Base-by-base conservation (phyloP, 768 basidiomycete genomes). In the Auriscalpium orientale region DNA sequence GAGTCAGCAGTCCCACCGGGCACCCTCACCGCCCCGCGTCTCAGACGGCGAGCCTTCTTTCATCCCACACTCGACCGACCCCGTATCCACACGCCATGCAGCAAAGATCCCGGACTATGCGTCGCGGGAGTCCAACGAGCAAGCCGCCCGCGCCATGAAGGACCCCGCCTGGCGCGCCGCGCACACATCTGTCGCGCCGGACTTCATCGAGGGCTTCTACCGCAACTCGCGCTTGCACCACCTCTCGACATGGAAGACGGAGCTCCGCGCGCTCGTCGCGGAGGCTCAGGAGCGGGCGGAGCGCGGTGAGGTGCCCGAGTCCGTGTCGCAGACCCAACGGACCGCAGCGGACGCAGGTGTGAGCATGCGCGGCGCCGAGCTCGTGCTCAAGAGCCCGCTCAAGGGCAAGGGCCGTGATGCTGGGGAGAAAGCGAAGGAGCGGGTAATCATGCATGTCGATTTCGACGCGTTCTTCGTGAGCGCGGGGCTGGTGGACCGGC, bases 381-480 rank as follows among this genome's bases (percentile, higher is more conserved):
- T 84, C 3, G 68, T 76, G 4, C 66, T 75, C 64, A 73, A 69
- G 54, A 81, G 82, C 8, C 79, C 83, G 43, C 74, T 76, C 64
- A 84, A 85, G 60, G 78, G 74, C 46, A 85, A 83, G 67, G 77
- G 73, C 58, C 83, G 77, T 63, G 80, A 74, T 15, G 71, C 69
- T 48, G 78, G 76, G 44, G 75, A 75, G 36, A 77, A 75, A 3
- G 72, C 75, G 18, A 61, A 76, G 36, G 79, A 83, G 45, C 77
- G 79, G 15, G 81, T 89, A 10, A 87, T 92, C 64, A 90, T 94
- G 89, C 91, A 94, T 64, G 91, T 89, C 62, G 91, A 94, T 68
- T 98, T 98, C 61, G 97, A 99, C 65, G 92, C 87, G 60, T 98
- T 98, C 76, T 99, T 99, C 66, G 95, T 98, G 11, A 85, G 90